These are phyloP conservation scores for Ceratopteris richardii DNA, from an alignment of 75 land plant species.

Conservation along the genomic window DNA sequence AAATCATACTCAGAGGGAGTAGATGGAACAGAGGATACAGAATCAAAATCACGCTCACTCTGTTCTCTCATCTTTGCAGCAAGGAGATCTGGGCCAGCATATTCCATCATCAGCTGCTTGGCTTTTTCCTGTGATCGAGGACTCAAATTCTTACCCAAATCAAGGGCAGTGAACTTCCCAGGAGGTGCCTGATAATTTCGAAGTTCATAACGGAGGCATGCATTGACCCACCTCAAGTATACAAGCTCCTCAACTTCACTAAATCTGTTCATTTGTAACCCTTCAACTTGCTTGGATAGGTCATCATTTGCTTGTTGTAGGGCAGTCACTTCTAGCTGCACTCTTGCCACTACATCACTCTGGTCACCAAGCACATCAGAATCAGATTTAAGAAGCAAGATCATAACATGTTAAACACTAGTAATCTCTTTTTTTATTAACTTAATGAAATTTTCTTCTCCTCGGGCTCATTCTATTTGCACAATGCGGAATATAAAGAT, in stretches of 20 bases:
- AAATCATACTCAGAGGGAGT: constrained; percentile 79
- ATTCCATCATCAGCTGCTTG: constrained; percentile 79
- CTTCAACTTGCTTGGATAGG: constrained; percentile 78
- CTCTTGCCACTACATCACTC: constrained; percentile 61
- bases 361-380: constrained; percentile 30
- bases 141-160: constrained; percentile 80
- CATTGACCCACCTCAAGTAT: constrained; percentile 98
- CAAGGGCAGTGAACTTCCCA: constrained; percentile 79
- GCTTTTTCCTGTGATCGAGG: constrained; percentile 90
- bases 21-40: constrained; percentile 59
- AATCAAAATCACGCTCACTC: constrained; percentile 67
- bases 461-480: no score
- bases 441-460: no score
- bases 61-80: constrained; percentile 43
- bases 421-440: no score
- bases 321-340: constrained; percentile 45
- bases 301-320: constrained; percentile 74
- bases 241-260: constrained; percentile 97
- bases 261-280: constrained; percentile 84
- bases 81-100: constrained; percentile 75
- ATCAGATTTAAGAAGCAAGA: no score
- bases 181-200: constrained; percentile 67
- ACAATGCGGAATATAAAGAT: no score
- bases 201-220: constrained; percentile 86
- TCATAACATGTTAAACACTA: no score